Percentiles rank a stretch among this genome's conserved stretches.
Conservation (phyloP, 495 filamentous ascomycete genomes). For the Hypoxylon fuscum region DNA sequence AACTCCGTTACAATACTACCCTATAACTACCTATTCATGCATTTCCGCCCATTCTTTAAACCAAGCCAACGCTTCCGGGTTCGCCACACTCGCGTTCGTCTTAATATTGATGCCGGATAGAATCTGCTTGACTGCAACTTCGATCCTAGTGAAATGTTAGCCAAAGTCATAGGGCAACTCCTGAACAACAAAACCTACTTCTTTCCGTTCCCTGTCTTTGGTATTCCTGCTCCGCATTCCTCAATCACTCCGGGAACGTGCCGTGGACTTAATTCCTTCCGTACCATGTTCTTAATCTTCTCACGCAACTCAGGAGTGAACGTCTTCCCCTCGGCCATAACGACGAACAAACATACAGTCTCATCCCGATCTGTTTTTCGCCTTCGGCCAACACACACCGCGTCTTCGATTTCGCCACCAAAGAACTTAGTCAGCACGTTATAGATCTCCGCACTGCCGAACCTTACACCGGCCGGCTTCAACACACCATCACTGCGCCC, state of each 20-base stretch:
- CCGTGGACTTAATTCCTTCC: conserved; percentile 79
- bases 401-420: conserved; percentile 78
- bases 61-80: conserved; percentile 84
- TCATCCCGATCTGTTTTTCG: conserved; percentile 80
- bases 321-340: conserved; percentile 65
- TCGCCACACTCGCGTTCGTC: conserved; percentile 86
- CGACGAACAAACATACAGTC: conserved; percentile 85
- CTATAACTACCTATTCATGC: conserved; percentile 40
- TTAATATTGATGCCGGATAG: conserved; percentile 86
- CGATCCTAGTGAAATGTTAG: conserved; percentile 63
- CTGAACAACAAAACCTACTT: conserved; percentile 61
- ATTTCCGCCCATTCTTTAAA: conserved; percentile 74
- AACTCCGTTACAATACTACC: too few species aligned
- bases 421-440: conserved; percentile 87
- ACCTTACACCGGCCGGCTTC: conserved; percentile 80
- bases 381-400: conserved; percentile 82
- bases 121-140: conserved; percentile 93
- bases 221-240: conserved; percentile 77
- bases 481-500: conserved; percentile 81
- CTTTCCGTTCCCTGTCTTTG: conserved; percentile 90
- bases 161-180: neutral
- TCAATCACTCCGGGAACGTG: conserved; percentile 88
- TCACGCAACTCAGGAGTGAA: conserved; percentile 63
- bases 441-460: conserved; percentile 88
- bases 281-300: conserved; percentile 69